Base-by-base conservation (phyloP, 2,329 filamentous ascomycete genomes). In the Epichloe aotearoae region DNA sequence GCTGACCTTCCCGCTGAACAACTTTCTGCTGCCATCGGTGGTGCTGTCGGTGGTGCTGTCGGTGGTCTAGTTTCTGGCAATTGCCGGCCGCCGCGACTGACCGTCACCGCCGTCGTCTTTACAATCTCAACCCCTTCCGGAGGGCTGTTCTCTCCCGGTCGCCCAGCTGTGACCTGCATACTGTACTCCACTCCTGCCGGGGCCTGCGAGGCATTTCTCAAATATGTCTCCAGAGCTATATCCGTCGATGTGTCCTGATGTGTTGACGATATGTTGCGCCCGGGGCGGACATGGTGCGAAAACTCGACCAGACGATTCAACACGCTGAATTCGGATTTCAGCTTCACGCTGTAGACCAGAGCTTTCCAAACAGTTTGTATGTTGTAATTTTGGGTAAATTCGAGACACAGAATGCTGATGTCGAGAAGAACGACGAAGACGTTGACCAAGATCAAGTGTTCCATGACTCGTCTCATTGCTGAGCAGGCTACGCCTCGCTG, bases 391-490 rank as follows among this genome's bases (percentile, higher is more conserved):
- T 60, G 57, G 3, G 59, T 50, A 30, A 62, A 65, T 46, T 69
- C 62, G 14, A 69, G 58, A 1, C 34, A 55, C 3, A 69, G 40
- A 4, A 69, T 59, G 7, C 64, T 57, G 15, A 73, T 50, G 47
- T 74, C 71, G 60, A 75, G 66, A 0, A 66, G 15, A 4, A 75
- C 62, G n/a, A 74, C 67, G 2, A 67, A 46, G 11, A 71, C 53
- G 50, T 74, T 73, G 30, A 73, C 67, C 6, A 62, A 59, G 12
- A 65, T 65, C 12, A 69, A 59, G 56, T 66, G 69, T 53, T 59
- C 51, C 46, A 50, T 46, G 3, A 62, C 53, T 4, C 48, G 48
- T 1, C 54, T 55, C 0, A 56, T 55, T 12, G 50, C 54, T 1
- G 42, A 49, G 20, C 53, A 57, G 17, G 54, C 54, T 2, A 61